Conservation (phyloP, 495 filamentous ascomycete species). For the Neurospora sp. region DNA sequence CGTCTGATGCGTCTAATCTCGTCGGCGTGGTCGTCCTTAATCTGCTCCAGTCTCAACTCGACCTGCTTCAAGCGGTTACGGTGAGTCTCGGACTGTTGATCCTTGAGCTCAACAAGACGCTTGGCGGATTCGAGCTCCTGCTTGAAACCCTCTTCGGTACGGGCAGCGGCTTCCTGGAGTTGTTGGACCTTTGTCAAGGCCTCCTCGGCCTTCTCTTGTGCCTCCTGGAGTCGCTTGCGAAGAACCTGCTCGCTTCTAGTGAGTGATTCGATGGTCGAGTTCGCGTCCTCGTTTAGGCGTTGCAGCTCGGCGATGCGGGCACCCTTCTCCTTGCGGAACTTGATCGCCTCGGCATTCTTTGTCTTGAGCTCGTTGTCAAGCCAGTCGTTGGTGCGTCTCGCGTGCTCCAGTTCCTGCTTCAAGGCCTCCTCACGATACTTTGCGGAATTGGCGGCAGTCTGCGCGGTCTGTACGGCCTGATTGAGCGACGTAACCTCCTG, state of each 20-base stretch:
- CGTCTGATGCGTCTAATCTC: slow-evolving; percentile 69
- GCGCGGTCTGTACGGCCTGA: slow-evolving; percentile 68
- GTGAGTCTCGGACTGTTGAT: slow-evolving; percentile 70
- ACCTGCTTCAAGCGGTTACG: slow-evolving; percentile 74
- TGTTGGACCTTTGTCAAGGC: slow-evolving; percentile 69
- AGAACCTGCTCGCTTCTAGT: slow-evolving; percentile 69
- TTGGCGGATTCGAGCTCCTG: slow-evolving; percentile 70
- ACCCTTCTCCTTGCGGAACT: slow-evolving; percentile 90
- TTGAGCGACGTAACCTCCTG: slow-evolving; percentile 71
- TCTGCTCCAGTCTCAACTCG: slow-evolving; percentile 61
- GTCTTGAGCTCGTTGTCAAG: slow-evolving; percentile 82
- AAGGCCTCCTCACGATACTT: slow-evolving; percentile 82
- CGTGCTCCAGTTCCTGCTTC: slow-evolving; percentile 77
- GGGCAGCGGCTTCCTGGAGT: slow-evolving; percentile 69
- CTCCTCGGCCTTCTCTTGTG: slow-evolving; percentile 78
- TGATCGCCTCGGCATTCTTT: slow-evolving; percentile 71
- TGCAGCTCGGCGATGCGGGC: slow-evolving; percentile 78
- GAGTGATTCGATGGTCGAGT: slow-evolving; percentile 60
- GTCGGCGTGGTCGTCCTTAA: slow-evolving; percentile 69
- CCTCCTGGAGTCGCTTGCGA: slow-evolving; percentile 68
- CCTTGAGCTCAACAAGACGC: slow-evolving; percentile 74
- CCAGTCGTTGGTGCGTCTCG: slow-evolving; percentile 86
- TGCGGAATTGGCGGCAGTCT: slow-evolving; percentile 61
- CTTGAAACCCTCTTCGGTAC: slow-evolving; percentile 68
- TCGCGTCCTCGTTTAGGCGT: slow-evolving; percentile 75